A percentile compares a stretch with the other conserved stretches of the same genome.
These are phyloP conservation scores for Coemansia sp. DNA, from an alignment of 371 early-diverging fungal genomes.

Conservation along the genomic window DNA sequence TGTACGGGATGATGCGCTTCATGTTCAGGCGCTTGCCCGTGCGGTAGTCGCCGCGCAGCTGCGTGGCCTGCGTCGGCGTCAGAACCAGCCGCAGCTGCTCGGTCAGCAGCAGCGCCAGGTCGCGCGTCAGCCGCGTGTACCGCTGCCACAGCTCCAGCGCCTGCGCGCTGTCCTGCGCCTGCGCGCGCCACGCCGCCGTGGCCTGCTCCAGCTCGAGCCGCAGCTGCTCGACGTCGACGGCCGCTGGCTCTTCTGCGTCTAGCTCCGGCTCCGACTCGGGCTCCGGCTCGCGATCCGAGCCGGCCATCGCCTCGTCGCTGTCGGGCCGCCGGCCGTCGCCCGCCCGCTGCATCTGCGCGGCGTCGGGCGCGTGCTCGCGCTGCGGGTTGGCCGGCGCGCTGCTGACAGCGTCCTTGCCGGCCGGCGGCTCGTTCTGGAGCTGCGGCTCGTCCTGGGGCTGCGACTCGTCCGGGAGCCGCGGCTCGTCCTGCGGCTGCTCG, in stretches of 20 bases:
- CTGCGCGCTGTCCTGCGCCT: slow-evolving; percentile 48
- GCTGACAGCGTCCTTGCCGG: slow-evolving; percentile 38
- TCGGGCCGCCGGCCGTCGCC: slow-evolving; percentile 53
- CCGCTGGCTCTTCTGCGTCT: background rate
- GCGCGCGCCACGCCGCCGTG: slow-evolving; percentile 56
- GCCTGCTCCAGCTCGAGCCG: slow-evolving; percentile 55
- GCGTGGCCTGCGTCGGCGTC: slow-evolving; percentile 95
- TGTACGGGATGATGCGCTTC: slow-evolving; percentile 99
- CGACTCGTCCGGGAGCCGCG: slow-evolving; percentile 37
- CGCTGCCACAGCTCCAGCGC: slow-evolving; percentile 85
- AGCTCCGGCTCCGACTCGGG: background rate
- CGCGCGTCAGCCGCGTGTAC: slow-evolving; percentile 84
- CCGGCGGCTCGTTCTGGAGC: slow-evolving; percentile 35
- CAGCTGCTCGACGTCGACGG: slow-evolving; percentile 53
- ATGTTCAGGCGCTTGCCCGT: slow-evolving; percentile 99
- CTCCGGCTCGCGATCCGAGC: background rate
- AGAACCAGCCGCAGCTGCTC: slow-evolving; percentile 96
- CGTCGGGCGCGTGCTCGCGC: slow-evolving; percentile 40
- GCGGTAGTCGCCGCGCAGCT: slow-evolving; percentile 98
- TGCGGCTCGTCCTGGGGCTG: slow-evolving; percentile 46
- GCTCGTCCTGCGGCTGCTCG: slow-evolving; percentile 37
- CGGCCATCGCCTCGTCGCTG: slow-evolving; percentile 51
- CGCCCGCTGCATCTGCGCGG: slow-evolving; percentile 54
- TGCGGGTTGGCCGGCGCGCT: slow-evolving; percentile 38
- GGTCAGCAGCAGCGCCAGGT: slow-evolving; percentile 85